These are phyloP conservation scores for Talaromyces islandicus DNA, from an alignment of 2,329 filamentous ascomycete species.

Conservation along the genomic window DNA sequence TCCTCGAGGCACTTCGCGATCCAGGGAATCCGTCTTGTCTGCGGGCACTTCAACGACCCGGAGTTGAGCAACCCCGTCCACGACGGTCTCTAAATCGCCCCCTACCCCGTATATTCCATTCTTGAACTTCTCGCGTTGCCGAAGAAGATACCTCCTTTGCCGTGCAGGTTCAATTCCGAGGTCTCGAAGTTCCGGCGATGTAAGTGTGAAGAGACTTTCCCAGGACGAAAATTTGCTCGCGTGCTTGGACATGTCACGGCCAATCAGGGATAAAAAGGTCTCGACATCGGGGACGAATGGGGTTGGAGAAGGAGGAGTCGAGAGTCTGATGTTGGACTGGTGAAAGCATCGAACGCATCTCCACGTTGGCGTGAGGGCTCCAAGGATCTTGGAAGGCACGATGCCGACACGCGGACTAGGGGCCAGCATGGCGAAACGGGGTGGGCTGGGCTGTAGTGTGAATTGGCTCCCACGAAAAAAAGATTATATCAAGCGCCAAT, in stretches of 20 bases:
- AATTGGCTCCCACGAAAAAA: background rate
- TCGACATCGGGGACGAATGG: conserved; percentile 78
- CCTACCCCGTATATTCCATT: conserved; percentile 72
- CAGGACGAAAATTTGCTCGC: conserved; percentile 82
- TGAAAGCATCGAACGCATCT: conserved; percentile 38
- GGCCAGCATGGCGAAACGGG: conserved; percentile 22
- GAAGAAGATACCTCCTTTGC: conserved; percentile 73
- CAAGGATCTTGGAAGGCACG: conserved; percentile 20
- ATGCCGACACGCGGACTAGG: conserved; percentile 21
- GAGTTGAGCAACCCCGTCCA: conserved; percentile 53
- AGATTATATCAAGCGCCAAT: background rate
- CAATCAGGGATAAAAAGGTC: conserved; percentile 87
- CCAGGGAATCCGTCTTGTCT: conserved; percentile 19
- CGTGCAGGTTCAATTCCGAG: conserved; percentile 83
- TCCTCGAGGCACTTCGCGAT: conserved; percentile 28
- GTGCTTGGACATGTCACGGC: conserved; percentile 76
- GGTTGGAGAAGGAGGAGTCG: conserved; percentile 62
- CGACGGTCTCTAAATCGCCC: conserved; percentile 73
- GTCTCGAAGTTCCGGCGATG: conserved; percentile 69
- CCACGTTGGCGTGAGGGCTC: conserved; percentile 11
- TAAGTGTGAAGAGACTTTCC: conserved; percentile 81
- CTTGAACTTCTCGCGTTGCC: conserved; percentile 81
- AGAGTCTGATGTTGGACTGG: conserved; percentile 28
- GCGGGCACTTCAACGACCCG: conserved; percentile 52
- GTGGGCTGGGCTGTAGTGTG: conserved; percentile 2